Conservation (phyloP, 179 eudicot species). For the Camellia oleifera region DNA sequence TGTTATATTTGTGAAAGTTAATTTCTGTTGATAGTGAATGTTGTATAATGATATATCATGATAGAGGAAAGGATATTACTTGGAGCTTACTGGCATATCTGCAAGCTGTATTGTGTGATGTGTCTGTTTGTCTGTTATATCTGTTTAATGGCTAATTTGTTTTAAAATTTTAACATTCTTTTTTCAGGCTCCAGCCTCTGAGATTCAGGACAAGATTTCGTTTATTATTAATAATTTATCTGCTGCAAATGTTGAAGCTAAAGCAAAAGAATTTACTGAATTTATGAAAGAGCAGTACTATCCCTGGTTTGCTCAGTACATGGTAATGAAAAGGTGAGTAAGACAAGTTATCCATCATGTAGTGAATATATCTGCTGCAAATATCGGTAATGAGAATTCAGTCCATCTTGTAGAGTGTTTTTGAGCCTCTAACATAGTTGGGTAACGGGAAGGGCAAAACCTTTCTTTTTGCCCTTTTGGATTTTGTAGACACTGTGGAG, state of each 20-base stretch:
- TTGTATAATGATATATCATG: neutral
- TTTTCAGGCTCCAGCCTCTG: constrained; percentile 81
- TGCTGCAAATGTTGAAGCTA: constrained; percentile 69
- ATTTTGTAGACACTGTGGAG: neutral
- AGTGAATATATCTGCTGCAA: neutral
- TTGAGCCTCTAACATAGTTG: neutral
- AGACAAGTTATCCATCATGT: neutral
- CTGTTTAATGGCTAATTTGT: neutral
- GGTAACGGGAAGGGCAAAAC: neutral
- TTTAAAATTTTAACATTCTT: constrained; percentile 7
- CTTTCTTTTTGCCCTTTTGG: neutral
- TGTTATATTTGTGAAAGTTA: neutral
- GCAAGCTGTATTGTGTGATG: neutral
- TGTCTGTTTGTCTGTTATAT: constrained; percentile 6
- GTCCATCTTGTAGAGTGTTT: neutral
- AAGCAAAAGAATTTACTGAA: constrained; percentile 84
- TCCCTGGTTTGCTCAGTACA: constrained; percentile 98
- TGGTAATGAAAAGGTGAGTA: constrained; percentile 95
- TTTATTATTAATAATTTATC: constrained; percentile 80
- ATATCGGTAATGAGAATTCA: neutral
- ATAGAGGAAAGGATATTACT: neutral
- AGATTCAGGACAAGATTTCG: constrained; percentile 85
- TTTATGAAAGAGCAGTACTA: constrained; percentile 67
- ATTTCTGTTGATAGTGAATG: too few relatives aligned
- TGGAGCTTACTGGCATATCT: neutral